Evolutionary conservation across 2,329 filamentous ascomycete species (phyloP).

Genomic region (Sodiomyces alkalinus): DNA sequence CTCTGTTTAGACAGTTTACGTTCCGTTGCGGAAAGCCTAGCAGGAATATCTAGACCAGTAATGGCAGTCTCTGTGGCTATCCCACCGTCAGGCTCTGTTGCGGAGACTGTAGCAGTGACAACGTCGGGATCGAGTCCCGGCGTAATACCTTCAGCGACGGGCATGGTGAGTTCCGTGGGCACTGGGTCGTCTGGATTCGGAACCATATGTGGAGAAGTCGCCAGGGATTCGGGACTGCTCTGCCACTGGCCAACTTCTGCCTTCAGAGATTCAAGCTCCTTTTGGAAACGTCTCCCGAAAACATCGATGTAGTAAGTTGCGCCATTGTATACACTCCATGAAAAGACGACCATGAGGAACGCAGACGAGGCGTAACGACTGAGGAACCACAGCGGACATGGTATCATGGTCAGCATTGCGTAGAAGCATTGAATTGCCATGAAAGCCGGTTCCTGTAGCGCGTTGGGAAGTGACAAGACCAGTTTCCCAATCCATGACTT

Average conservation of each 20-base stretch:
- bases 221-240: constrained; percentile 33
- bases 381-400: constrained; percentile 91
- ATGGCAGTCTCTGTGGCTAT: too few species aligned
- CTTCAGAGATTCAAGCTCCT: constrained; percentile 80
- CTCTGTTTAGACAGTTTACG: too few species aligned
- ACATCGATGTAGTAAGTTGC: constrained; percentile 97
- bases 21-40: too few species aligned
- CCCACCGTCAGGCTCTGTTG: too few species aligned
- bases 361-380: constrained; percentile 61
- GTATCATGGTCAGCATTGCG: constrained; percentile 82
- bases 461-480: constrained; percentile 61
- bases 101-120: constrained; percentile 9
- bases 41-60: too few species aligned
- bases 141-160: constrained; percentile 7
- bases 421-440: constrained; percentile 94
- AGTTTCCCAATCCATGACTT: constrained; percentile 79
- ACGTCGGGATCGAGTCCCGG: constrained; percentile 7
- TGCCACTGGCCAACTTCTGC: constrained; percentile 86
- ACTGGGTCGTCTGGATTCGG: constrained; percentile 13
- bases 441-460: constrained; percentile 75
- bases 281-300: constrained; percentile 92
- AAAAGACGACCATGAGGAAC: constrained; percentile 74
- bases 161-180: constrained; percentile 3
- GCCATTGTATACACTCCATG: constrained; percentile 92
- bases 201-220: constrained; percentile 22